Conservation (phyloP, 2,329 filamentous ascomycete species). For the Aspergillus sp. region DNA sequence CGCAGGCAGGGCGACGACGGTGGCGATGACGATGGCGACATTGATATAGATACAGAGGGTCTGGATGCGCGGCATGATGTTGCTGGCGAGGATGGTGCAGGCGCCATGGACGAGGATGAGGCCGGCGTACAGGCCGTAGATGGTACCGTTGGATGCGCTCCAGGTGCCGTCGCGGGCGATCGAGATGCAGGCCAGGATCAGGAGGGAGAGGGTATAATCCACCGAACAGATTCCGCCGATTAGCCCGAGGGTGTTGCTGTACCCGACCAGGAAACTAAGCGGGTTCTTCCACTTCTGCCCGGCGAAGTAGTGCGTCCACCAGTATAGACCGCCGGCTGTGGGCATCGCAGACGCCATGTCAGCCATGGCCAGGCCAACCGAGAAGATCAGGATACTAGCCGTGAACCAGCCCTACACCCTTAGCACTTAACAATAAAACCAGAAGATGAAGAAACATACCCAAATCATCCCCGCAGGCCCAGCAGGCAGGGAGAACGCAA, state of each 20-base stretch:
- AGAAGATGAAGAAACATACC: conserved; percentile 34
- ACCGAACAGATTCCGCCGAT: conserved; percentile 64
- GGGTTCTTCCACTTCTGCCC: conserved; percentile 56
- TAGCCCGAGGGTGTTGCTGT: conserved; percentile 61
- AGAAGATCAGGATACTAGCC: conserved; percentile 58
- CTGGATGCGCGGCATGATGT: conserved; percentile 61
- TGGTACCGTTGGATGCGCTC: conserved; percentile 54
- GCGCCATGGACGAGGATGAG: conserved; percentile 56
- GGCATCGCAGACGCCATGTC: conserved; percentile 58
- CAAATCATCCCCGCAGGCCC: conserved; percentile 63
- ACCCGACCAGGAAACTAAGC: conserved; percentile 60
- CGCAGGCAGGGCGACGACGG: conserved; percentile 58
- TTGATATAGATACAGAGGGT: conserved; percentile 58
- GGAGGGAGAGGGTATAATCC: conserved; percentile 48
- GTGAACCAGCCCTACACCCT: conserved; percentile 52
- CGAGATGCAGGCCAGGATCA: conserved; percentile 55
- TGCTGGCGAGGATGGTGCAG: conserved; percentile 53
- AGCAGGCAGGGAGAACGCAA: conserved; percentile 59
- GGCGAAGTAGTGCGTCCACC: conserved; percentile 61
- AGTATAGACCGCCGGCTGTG: conserved; percentile 60
- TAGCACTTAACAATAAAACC: neutral
- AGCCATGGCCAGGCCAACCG: conserved; percentile 61
- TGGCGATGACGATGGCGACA: conserved; percentile 55
- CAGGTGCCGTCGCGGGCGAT: conserved; percentile 58
- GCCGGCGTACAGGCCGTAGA: conserved; percentile 59